Base-by-base conservation (phyloP, 2,329 filamentous ascomycete species). In the Dothiorella sarmentorum region DNA sequence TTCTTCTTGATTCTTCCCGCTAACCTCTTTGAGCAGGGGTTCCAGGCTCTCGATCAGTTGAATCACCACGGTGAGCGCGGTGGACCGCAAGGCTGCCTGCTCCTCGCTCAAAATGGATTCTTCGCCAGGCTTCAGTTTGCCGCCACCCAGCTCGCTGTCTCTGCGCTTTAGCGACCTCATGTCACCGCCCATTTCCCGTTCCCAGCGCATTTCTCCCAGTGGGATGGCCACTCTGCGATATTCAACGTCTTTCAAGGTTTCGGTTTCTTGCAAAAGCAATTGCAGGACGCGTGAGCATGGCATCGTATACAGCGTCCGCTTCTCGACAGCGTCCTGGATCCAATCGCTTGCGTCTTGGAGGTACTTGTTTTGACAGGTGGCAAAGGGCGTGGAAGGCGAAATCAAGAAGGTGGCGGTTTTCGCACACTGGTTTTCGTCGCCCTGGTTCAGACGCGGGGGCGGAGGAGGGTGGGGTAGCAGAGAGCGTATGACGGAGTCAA, bases 41-140 rank as follows among this genome's bases (percentile, higher is more conserved):
- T 97, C 92, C 66, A 97, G 77, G 62, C 87, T 88, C 70, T 94
- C 90, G 56, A 96, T 90, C 80, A 91, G 83, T 69, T 92, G 88
- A 55, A 95, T 84, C 5, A 92, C 85, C 2, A 88, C 91, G 68
- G 89, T 76, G 58, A 96, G 80, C n/a, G 91, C 91, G 10, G 90
- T 93, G 66, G 86, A 82, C 57, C 91, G 80, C 56, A 96, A 76
- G 15, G 90, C 88, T 37, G 83, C 78, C 71, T 96, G 91, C 22
- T 87, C 85, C 3, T 84, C 73, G 2, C 82, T 87, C 68, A 91
- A 75, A 18, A 79, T 76, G 66, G 80, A 83, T 60, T 64, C 62
- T 20, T 71, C 79, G 5, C 49, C 49, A 17, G 33, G n/a, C 17
- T 24, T 53, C 15, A 40, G 26, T 26, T 40, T 53, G 69, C 66